phyloP scores from a whole-genome alignment of 352 stramenopile genomes.

The Phytopythium cucurbitacearum region DNA sequence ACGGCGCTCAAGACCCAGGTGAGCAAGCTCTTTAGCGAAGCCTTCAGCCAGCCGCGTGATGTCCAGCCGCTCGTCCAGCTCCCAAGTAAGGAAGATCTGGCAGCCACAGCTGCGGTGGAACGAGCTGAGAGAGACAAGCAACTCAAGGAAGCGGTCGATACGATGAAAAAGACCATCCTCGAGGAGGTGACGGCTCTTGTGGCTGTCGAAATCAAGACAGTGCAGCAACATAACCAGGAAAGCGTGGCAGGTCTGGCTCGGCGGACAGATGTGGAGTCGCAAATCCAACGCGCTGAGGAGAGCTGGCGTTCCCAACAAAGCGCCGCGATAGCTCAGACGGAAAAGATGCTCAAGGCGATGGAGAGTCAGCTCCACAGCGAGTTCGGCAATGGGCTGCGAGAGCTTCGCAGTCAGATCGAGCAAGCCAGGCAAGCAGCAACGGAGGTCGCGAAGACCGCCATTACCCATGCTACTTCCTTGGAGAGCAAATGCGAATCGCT shows the following conservation, averaged over 20 bases:
- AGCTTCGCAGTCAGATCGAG: slow-evolving; percentile 2
- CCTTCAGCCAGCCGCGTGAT: not conserved
- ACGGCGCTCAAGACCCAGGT: slow-evolving; percentile 53
- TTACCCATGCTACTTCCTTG: not conserved
- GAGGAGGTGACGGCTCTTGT: not conserved
- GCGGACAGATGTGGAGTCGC: not conserved
- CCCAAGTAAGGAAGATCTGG: slow-evolving; percentile 4
- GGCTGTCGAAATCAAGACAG: slow-evolving; percentile 16
- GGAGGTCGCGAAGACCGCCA: not conserved
- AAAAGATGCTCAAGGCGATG: slow-evolving; percentile 16
- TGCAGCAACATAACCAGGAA: slow-evolving; percentile 11
- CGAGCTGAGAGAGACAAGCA: slow-evolving; percentile 5
- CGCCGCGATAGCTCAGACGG: not conserved
- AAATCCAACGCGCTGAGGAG: not conserved
- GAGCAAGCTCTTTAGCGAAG: slow-evolving; percentile 14
- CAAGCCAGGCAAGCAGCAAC: slow-evolving; percentile 6
- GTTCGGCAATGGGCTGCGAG: slow-evolving; percentile 9
- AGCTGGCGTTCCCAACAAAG: slow-evolving; percentile 5
- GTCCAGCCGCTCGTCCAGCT: not conserved
- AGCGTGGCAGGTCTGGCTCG: not conserved
- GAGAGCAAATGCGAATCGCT: not conserved
- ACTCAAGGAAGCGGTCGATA: slow-evolving; percentile 11
- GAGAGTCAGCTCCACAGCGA: slow-evolving; percentile 16
- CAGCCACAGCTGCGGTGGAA: not conserved
- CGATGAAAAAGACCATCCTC: slow-evolving; percentile 1